Conservation (phyloP, 1,139 yeast species). For the Candida pseudocylindracea region DNA sequence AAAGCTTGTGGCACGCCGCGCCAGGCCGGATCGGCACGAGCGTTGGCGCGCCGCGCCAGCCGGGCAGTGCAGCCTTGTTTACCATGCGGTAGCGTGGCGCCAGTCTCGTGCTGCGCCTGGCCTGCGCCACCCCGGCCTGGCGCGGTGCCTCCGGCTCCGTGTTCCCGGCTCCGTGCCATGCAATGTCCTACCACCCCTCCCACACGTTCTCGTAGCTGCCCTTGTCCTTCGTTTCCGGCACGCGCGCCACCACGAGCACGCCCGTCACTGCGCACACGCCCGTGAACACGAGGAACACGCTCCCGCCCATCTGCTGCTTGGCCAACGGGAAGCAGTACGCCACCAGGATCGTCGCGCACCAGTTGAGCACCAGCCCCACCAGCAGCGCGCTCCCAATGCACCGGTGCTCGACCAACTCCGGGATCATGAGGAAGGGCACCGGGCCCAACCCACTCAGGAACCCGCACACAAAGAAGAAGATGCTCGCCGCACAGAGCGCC, state of each 20-base stretch:
- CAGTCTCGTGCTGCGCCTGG: too few species aligned
- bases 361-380: constrained; percentile 7
- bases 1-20: too few species aligned
- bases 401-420: constrained; percentile 7
- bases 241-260: constrained; percentile 6
- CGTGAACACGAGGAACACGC: constrained; percentile 11
- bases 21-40: too few species aligned
- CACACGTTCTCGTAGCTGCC: constrained; percentile 10
- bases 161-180: too few species aligned
- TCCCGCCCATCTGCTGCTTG: constrained; percentile 9
- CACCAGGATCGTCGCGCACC: constrained; percentile 6
- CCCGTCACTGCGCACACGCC: constrained; percentile 7
- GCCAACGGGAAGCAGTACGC: constrained; percentile 10
- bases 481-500: constrained; percentile 4
- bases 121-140: too few species aligned
- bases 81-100: too few species aligned
- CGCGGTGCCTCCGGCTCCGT: too few species aligned
- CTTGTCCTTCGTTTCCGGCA: constrained; percentile 15
- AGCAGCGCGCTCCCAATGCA: constrained; percentile 7
- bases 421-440: constrained; percentile 11
- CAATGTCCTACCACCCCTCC: constrained; percentile 2
- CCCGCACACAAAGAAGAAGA: constrained; percentile 7
- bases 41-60: too few species aligned
- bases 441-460: constrained; percentile 8
- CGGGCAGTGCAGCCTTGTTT: too few species aligned